These are phyloP conservation scores for Obba rivulosa DNA, from an alignment of 768 basidiomycete genomes.

Conservation along the genomic window DNA sequence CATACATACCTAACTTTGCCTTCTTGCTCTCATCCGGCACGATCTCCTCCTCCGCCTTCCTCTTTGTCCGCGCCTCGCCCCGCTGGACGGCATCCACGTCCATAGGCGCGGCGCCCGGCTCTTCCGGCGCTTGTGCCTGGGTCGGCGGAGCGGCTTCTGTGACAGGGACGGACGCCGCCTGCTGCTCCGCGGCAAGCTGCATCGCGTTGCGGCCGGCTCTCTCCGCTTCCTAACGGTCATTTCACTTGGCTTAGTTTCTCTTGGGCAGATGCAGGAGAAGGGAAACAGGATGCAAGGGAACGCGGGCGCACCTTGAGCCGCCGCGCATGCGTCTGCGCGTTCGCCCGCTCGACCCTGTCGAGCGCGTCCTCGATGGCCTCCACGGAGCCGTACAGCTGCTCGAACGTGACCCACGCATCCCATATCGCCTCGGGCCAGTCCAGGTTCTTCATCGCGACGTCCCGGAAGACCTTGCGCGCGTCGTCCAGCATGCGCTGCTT, in stretches of 20 bases:
- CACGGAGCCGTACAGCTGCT: conserved; percentile 74
- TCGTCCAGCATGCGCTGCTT: conserved; percentile 48
- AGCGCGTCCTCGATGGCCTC: conserved; percentile 57
- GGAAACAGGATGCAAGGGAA: too few relatives aligned
- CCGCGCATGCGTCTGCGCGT: conserved; percentile 52
- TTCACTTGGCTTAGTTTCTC: too few relatives aligned
- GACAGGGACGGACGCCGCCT: conserved; percentile 31
- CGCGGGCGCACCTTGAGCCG: conserved; percentile 66
- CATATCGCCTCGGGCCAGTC: conserved; percentile 97
- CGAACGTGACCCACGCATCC: conserved; percentile 88
- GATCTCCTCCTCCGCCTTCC: conserved; percentile 53
- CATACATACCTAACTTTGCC: conserved; percentile 46
- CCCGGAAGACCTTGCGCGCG: conserved; percentile 63
- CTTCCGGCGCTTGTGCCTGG: conserved; percentile 3
- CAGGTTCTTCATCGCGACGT: conserved; percentile 63
- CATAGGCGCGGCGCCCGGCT: conserved; percentile 28
- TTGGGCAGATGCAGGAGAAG: too few relatives aligned
- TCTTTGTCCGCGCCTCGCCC: conserved; percentile 45
- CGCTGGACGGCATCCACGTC: conserved; percentile 33
- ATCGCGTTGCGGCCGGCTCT: conserved; percentile 47
- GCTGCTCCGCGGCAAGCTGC: conserved; percentile 39
- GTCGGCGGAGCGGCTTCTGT: conserved; percentile 18
- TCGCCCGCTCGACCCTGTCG: conserved; percentile 61
- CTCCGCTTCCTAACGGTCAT: conserved; percentile 50
- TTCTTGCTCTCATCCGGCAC: conserved; percentile 49